Percentiles rank a stretch among this genome's conserved stretches.
These are phyloP conservation scores for Psilocybe sp. DNA, from an alignment of 768 basidiomycete genomes.

Conservation along the genomic window DNA sequence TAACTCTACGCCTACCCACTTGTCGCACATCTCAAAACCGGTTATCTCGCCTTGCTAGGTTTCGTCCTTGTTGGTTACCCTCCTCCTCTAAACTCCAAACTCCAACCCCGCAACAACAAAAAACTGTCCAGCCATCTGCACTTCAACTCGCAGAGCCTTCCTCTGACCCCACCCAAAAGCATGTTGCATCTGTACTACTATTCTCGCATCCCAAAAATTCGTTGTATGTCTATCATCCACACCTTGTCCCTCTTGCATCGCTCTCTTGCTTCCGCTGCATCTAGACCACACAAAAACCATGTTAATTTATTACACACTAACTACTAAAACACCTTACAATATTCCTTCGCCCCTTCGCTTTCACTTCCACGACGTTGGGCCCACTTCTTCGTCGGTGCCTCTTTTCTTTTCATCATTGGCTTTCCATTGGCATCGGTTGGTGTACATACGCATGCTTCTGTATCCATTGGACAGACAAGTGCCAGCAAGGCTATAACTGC, in stretches of 20 bases:
- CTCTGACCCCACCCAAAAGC: background rate
- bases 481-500: background rate
- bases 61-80: background rate
- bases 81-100: background rate
- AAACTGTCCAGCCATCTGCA: conserved; percentile 33
- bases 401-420: too few species aligned
- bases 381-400: too few species aligned
- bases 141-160: conserved; percentile 42
- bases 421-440: too few species aligned
- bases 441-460: background rate
- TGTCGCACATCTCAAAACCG: too few species aligned
- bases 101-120: conserved; percentile 20
- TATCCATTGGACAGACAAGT: background rate
- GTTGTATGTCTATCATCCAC: background rate
- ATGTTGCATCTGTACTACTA: background rate
- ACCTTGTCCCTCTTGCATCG: background rate
- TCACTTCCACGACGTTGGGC: too few species aligned
- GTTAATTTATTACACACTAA: too few species aligned
- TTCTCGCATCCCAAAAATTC: conserved; percentile 1
- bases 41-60: background rate
- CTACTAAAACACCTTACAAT: too few species aligned
- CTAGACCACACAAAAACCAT: too few species aligned
- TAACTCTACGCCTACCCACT: conserved; percentile 13
- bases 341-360: too few species aligned
- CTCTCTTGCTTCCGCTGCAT: too few species aligned